phyloP scores from a whole-genome alignment of 2,329 filamentous ascomycete genomes.

The Fusarium pininemorale region DNA sequence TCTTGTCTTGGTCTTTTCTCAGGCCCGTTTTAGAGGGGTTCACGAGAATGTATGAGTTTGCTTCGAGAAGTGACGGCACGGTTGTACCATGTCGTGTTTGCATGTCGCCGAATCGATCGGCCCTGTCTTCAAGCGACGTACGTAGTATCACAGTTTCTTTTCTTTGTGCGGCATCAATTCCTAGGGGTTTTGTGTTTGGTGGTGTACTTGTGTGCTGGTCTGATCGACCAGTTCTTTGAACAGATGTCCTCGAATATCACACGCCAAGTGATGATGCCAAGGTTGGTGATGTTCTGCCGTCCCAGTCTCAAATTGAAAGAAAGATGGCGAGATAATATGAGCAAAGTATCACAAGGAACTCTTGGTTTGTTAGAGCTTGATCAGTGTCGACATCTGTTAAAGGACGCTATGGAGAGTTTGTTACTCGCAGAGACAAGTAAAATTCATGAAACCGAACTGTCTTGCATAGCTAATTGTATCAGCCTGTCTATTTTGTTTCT shows the following conservation, averaged over 20 bases:
- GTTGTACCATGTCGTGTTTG: neutral
- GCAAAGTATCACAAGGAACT: too few relatives aligned
- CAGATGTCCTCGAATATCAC: neutral
- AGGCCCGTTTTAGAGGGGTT: conserved; percentile 18
- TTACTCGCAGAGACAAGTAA: neutral
- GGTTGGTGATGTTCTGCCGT: neutral
- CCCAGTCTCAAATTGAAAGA: too few relatives aligned
- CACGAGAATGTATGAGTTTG: conserved; percentile 17
- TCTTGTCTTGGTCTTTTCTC: conserved; percentile 2
- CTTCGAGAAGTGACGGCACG: conserved; percentile 9
- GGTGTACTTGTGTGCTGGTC: neutral
- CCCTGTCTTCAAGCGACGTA: neutral
- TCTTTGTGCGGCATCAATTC: neutral
- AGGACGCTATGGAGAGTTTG: too few relatives aligned
- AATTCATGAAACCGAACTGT: neutral
- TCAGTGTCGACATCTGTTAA: neutral
- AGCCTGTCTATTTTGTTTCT: neutral
- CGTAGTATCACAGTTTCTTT: neutral
- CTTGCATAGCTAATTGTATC: too few relatives aligned
- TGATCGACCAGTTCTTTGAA: neutral
- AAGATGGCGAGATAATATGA: neutral
- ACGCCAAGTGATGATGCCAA: neutral
- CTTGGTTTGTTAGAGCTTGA: neutral
- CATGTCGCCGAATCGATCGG: neutral
- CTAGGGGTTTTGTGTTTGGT: neutral